These are phyloP conservation scores for Amanita pseudoporphyria DNA, from an alignment of 768 basidiomycete genomes.

Conservation along the genomic window DNA sequence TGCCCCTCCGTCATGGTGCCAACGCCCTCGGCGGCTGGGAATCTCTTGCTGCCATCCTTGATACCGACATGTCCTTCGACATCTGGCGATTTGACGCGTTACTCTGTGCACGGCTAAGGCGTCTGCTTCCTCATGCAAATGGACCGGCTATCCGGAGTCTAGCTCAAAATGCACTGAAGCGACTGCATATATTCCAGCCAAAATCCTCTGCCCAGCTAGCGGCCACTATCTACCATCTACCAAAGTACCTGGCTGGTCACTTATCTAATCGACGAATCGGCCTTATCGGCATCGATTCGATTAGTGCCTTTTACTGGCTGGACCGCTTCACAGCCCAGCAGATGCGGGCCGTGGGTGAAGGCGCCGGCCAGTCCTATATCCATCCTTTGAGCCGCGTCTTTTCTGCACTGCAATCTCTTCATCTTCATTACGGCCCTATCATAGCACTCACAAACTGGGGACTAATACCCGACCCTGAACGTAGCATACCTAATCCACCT, in stretches of 20 bases:
- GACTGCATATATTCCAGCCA: conserved; percentile 63
- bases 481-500: neutral
- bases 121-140: conserved; percentile 14
- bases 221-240: conserved; percentile 49
- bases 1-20: conserved; percentile 28
- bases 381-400: conserved; percentile 37
- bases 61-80: conserved; percentile 62
- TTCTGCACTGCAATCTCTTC: conserved; percentile 37
- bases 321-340: conserved; percentile 62
- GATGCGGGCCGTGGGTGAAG: conserved; percentile 13
- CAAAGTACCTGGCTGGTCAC: conserved; percentile 37
- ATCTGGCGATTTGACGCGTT: conserved; percentile 42
- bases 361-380: conserved; percentile 9
- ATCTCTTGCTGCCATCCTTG: conserved; percentile 58
- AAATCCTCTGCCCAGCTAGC: conserved; percentile 61
- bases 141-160: conserved; percentile 14
- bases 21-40: conserved; percentile 45
- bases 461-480: conserved; percentile 16
- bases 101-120: conserved; percentile 36
- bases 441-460: conserved; percentile 58
- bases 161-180: conserved; percentile 32
- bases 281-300: conserved; percentile 64
- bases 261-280: conserved; percentile 50
- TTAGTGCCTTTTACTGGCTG: conserved; percentile 70
- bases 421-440: conserved; percentile 37